Conservation (phyloP, 768 basidiomycete species). For the Leucocoprinus birnbaumii region DNA sequence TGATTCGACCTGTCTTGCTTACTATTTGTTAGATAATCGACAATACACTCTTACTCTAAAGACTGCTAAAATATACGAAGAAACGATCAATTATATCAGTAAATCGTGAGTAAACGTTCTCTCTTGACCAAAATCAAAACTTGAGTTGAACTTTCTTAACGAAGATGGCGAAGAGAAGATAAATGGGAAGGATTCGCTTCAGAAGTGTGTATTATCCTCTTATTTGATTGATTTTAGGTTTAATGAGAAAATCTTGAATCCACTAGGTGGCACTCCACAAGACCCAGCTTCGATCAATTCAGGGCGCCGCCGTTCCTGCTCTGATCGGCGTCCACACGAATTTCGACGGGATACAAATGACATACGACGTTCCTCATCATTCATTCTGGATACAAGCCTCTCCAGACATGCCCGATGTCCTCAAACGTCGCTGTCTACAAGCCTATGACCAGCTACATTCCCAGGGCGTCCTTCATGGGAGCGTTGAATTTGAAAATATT, state of each 20-base stretch:
- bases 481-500: conserved; percentile 47
- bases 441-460: conserved; percentile 48
- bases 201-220: conserved; percentile 4
- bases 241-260: conserved; percentile 27
- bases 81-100: conserved; percentile 5
- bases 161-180: conserved; percentile 10
- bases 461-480: conserved; percentile 46
- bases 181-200: conserved; percentile 9
- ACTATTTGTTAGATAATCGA: background rate
- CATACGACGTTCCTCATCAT: conserved; percentile 54
- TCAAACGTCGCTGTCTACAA: conserved; percentile 50
- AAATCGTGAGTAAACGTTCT: conserved; percentile 2
- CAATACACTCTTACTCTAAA: background rate
- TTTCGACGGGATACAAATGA: conserved; percentile 34
- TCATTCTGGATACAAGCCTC: conserved; percentile 64
- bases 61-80: conserved; percentile 2
- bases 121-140: background rate
- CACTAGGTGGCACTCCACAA: conserved; percentile 56
- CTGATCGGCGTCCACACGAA: conserved; percentile 48
- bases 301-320: conserved; percentile 49
- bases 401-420: conserved; percentile 47
- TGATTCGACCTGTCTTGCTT: background rate
- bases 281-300: conserved; percentile 44
- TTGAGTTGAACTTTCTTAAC: background rate
- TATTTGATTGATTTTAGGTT: background rate